Base-by-base conservation (phyloP, 192 early-diverging fungal species). In the Anaeromyces robustus region DNA sequence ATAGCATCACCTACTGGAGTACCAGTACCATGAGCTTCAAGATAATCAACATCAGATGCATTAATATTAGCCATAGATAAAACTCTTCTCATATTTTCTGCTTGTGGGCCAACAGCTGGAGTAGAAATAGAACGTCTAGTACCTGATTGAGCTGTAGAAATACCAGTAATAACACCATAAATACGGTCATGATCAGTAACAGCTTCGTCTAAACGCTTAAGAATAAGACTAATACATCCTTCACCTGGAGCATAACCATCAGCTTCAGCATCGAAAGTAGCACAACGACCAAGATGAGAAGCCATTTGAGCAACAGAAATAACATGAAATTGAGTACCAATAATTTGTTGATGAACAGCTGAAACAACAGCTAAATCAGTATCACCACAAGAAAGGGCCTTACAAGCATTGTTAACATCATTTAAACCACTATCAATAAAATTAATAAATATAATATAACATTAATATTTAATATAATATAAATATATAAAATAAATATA, bases 181-280 rank as follows among this genome's bases (percentile, higher is more conserved):
- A 86, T 85, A 26, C 30, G 39, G 79, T 86, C 86, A 29, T 82
- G 79, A 30, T 87, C 80, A 9, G 41, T 30, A 19, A 82, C 12
- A 30, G 86, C 86, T 2, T 81, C 37, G 22, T 84, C 81, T 30
- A 86, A 82, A 29, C 77, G 80, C 77, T 86, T 86, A 79, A 86
- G 19, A 26, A 86, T 16, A 29, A 86, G 78, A 37, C 30, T 84
- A 7, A 32, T 81, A 79, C 31, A 86, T 77, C 86, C 86, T 80
- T 86, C 86, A 12, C 52, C 52, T 29, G 85, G 82, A 78, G 80
- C 85, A 77, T 86, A 86, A 22, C 86, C 86, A 78, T 86, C 85
- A 18, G 86, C 86, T 29, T 77, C 41, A 80, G 83, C 81, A 78
- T 83, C 80, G 43, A 86, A 86, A 26, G 86, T 52, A 59, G 79